Base-by-base conservation (phyloP, 768 basidiomycete species). In the Multifurca ochricompacta region DNA sequence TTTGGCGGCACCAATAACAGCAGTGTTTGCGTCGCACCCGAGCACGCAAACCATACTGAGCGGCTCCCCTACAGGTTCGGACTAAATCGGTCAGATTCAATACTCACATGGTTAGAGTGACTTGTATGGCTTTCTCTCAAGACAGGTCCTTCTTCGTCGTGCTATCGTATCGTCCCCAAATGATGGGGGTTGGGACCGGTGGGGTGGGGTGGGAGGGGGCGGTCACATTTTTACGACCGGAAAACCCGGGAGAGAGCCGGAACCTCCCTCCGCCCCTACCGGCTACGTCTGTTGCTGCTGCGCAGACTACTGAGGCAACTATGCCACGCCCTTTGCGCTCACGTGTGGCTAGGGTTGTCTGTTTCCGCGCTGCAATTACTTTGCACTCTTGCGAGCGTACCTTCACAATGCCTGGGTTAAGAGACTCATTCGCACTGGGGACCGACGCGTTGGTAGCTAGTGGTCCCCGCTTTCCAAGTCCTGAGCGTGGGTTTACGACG, bases 231-330 rank as follows among this genome's bases (percentile, higher is more conserved):
- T 13, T 28, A 42, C 21, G 27, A 14, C 48, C 42, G 30, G 31
- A 16, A 34, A 10, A 30, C 48, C 25, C n/a, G n/a, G n/a, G 54
- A 23, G 42, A 39, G 48, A 40, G 48, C 28, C 25, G 48, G 35
- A 41, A 43, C 48, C 54, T 56, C 42, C 42, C 48, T 31, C 32
- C 36, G 37, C 51, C n/a, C 48, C 54, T 21, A 32, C 48, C 41
- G 25, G 25, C 16, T 54, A 48, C 40, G 11, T 30, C 34, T 11
- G 4, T 19, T 11, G 13, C 36, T 40, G 43, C 54, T 32, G 48
- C 31, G 49, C 43, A 21, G 36, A 32, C 25, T 27, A 3, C 36
- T 21, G 21, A 14, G 43, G 36, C 19, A 51, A 39, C 21, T 28
- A n/a, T n/a, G 25, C 49, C 54, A 45, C 36, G 49, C 43, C 37